phyloP scores from a whole-genome alignment of 768 basidiomycete genomes.

The Leccinum pellstonianum region DNA sequence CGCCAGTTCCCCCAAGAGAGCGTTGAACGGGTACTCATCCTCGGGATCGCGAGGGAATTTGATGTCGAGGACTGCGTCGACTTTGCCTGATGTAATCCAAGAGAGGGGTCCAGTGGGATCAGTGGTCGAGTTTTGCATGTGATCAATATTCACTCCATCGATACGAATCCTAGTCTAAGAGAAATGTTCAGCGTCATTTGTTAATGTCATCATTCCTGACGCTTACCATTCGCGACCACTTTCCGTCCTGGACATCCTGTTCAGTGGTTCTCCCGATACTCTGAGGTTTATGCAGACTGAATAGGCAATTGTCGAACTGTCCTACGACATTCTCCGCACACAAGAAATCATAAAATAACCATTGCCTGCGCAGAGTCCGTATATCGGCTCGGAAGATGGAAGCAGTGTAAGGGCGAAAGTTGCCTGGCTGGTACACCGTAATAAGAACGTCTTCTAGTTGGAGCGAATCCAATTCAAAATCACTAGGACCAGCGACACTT shows the following conservation, averaged over 20 bases:
- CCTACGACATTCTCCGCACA: constrained; percentile 92
- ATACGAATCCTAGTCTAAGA: constrained; percentile 89
- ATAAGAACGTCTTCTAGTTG: constrained; percentile 91
- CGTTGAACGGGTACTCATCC: constrained; percentile 67
- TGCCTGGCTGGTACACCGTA: constrained; percentile 91
- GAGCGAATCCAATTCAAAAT: constrained; percentile 89
- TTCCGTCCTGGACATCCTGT: constrained; percentile 77
- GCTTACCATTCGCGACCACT: constrained; percentile 86
- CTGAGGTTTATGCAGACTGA: constrained; percentile 94
- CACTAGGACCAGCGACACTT: constrained; percentile 69
- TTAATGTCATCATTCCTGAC: background rate
- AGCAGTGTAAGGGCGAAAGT: constrained; percentile 88
- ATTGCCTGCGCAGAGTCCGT: constrained; percentile 80
- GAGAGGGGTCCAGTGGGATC: constrained; percentile 82
- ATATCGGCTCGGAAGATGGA: constrained; percentile 94
- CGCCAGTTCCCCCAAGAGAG: constrained; percentile 85
- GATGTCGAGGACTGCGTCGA: constrained; percentile 96
- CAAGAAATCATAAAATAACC: constrained; percentile 94
- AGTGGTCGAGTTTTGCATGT: constrained; percentile 81
- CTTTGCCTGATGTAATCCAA: constrained; percentile 96
- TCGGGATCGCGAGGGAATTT: constrained; percentile 89
- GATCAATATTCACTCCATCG: constrained; percentile 95
- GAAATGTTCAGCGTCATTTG: background rate
- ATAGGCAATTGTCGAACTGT: constrained; percentile 96
- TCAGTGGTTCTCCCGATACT: constrained; percentile 90